Evolutionary conservation across 2,329 filamentous ascomycete species (phyloP), one percentile per base, ranked within the genome.

Genomic region (Exophiala bonariae): DNA sequence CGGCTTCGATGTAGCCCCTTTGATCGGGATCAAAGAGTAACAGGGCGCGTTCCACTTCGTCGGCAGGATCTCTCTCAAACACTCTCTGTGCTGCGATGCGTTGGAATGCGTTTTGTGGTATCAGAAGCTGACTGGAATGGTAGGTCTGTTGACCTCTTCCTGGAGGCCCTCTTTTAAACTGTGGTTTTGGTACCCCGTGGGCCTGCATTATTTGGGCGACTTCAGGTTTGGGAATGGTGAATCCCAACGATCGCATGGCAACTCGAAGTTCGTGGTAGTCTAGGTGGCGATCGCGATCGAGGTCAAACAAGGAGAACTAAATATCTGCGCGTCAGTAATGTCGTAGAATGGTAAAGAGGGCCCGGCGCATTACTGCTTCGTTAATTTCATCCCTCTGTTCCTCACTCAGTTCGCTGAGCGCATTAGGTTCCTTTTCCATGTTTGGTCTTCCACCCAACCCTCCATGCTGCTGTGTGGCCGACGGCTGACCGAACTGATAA

Each of bases 221-320:
- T 60, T 95, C 89, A 53, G 83, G 76, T 68, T 96, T 96, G 49
- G 89, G 80, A 40, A 96, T 77, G 62, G 95, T 89, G 74, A 97
- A 97, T 56, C 93, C 93, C 1, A 99, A 83, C 3, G 93, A 93
- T 66, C 95, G 93, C 61, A 97, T 85, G 51, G 92, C 90, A 72
- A 97, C 93, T 70, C 93, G 92, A 66, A 97, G 88, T 72, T 99
- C 93, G 73, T 97, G 93, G 76, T 96, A 97, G 74, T 97, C 92
- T 64, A 99, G 89, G 69, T 87, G 84, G 37, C 85, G 81, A 73
- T 97, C 91, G 67, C 95, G 92, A 77, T 97, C 92, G 63, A 96
- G 86, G 68, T 97, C 93, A 77, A 99, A 97, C 57, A 97, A 83
- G 53, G 85, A 85, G 70, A 97, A 97, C 87, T 95, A 57, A 33